These are phyloP conservation scores for Camillea tinctor DNA, from an alignment of 2,329 filamentous ascomycete genomes.

Conservation along the genomic window DNA sequence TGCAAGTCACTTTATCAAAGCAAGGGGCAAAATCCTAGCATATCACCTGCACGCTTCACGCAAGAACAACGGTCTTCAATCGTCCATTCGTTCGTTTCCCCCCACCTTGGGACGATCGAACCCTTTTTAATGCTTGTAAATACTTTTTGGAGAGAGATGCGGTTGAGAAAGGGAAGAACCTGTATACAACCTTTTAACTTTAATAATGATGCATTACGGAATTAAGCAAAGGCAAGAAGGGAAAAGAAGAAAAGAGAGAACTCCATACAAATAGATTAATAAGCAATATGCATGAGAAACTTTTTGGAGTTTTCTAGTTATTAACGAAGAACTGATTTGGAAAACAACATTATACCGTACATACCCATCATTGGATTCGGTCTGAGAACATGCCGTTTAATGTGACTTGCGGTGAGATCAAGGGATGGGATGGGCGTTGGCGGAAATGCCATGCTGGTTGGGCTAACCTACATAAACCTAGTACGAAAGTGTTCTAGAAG, in stretches of 20 bases:
- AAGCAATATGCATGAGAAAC: not conserved
- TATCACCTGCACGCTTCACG: not conserved
- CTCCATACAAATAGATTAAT: constrained; percentile 14
- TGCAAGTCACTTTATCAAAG: not conserved
- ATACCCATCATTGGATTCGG: no score
- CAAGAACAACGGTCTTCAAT: not conserved
- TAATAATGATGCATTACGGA: not conserved
- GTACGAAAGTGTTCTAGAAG: no score
- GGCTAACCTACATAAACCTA: no score
- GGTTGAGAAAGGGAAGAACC: constrained; percentile 8
- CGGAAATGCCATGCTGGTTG: no score
- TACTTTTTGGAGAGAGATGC: constrained; percentile 8
- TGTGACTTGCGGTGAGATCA: no score
- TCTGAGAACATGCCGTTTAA: no score
- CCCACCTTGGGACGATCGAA: constrained; percentile 9
- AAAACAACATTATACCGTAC: no score
- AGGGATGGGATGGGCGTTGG: no score
- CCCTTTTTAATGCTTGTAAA: constrained; percentile 20
- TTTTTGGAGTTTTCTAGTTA: not conserved
- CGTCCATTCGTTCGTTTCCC: constrained; percentile 1
- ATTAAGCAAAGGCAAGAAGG: constrained; percentile 16
- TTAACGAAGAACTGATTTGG: no score
- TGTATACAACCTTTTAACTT: constrained; percentile 18
- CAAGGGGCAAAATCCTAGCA: not conserved
- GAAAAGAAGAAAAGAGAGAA: constrained; percentile 5